Conservation (phyloP, 345 rosid genomes). For the Punica granatum region DNA sequence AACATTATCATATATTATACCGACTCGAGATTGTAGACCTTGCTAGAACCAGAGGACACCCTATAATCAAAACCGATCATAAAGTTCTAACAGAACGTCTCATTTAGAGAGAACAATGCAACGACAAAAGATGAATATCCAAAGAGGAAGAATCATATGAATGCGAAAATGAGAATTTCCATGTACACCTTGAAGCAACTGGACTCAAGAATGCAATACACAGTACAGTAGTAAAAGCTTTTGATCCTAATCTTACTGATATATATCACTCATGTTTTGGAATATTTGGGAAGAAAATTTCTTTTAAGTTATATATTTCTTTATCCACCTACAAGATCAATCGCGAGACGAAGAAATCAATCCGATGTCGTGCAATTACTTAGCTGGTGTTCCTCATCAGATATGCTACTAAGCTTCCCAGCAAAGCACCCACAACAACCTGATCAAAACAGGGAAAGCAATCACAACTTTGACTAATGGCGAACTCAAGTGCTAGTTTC, state of each 20-base stretch:
- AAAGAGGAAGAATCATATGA: no score
- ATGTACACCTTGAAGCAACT: no score
- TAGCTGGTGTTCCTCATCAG: slow-evolving; percentile 59
- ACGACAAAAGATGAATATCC: no score
- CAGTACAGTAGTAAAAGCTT: neutral
- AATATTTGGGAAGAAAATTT: neutral
- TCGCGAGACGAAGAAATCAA: slow-evolving; percentile 2
- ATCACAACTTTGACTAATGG: neutral
- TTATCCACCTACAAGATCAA: neutral
- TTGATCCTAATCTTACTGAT: neutral
- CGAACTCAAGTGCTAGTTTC: neutral
- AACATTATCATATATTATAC: no score
- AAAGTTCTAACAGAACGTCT: no score
- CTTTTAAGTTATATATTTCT: neutral
- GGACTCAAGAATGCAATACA: neutral
- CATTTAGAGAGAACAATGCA: no score
- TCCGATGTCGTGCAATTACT: slow-evolving; percentile 1
- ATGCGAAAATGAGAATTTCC: no score
- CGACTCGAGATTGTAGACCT: no score
- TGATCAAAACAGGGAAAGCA: slow-evolving; percentile 20
- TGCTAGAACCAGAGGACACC: no score
- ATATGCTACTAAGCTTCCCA: slow-evolving; percentile 73
- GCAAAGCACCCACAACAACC: slow-evolving; percentile 74
- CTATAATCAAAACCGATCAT: no score
- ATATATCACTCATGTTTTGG: neutral